Evolutionary conservation across 257 asterid species (phyloP).

Genomic region (Echium plantagineum): DNA sequence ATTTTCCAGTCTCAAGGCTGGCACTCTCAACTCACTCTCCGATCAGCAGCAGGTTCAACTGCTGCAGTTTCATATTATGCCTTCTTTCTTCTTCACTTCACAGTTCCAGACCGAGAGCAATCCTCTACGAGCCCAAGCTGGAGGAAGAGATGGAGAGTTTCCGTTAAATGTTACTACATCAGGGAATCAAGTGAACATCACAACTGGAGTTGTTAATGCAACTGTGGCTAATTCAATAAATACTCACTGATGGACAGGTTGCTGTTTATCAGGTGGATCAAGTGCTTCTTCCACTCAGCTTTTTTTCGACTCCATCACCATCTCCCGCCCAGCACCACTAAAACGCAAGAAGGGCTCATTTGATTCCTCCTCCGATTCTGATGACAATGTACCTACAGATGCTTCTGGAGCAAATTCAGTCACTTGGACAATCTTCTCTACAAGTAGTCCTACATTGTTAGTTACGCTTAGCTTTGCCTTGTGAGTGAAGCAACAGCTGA

Average conservation of each 20-base stretch:
- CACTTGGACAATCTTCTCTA: background rate
- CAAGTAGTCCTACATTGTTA: background rate
- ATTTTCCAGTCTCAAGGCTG: constrained; percentile 29
- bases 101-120: constrained; percentile 44
- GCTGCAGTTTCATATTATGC: constrained; percentile 36
- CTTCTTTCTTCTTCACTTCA: constrained; percentile 19
- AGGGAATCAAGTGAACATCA: constrained; percentile 30
- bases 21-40: constrained; percentile 30
- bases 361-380: constrained; percentile 1
- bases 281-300: constrained; percentile 36
- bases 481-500: background rate
- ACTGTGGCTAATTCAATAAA: constrained; percentile 27
- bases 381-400: constrained; percentile 1
- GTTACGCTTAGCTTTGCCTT: background rate
- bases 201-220: constrained; percentile 40
- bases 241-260: constrained; percentile 27
- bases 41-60: constrained; percentile 34
- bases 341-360: constrained; percentile 15
- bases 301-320: constrained; percentile 35
- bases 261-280: constrained; percentile 46
- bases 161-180: constrained; percentile 34
- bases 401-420: constrained; percentile 18
- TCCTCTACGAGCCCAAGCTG: constrained; percentile 44
- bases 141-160: constrained; percentile 26
- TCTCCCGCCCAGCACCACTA: constrained; percentile 30